These are phyloP conservation scores for Metschnikowia vanudenii DNA, from an alignment of 805 yeast species.

Conservation along the genomic window DNA sequence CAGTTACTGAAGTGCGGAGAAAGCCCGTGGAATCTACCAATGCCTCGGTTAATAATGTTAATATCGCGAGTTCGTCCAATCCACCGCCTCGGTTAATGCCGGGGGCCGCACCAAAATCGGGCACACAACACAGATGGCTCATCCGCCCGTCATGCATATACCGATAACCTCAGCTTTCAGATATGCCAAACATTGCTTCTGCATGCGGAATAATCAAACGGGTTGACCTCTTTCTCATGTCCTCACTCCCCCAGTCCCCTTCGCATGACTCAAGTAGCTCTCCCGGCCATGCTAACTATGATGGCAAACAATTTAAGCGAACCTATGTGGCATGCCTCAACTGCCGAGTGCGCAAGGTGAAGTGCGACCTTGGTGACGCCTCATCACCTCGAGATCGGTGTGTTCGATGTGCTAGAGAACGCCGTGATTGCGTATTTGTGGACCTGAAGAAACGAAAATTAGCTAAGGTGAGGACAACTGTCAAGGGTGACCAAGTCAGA, in stretches of 20 bases:
- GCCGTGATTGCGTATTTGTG: constrained; percentile 73
- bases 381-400: constrained; percentile 76
- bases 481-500: neutral
- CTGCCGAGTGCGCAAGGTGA: constrained; percentile 80
- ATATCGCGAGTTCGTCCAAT: too few species aligned
- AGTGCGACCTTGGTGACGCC: constrained; percentile 80
- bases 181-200: too few species aligned
- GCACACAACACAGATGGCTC: too few species aligned
- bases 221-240: neutral
- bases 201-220: too few species aligned
- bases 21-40: too few species aligned
- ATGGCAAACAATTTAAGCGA: constrained; percentile 46
- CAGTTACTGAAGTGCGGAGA: too few species aligned
- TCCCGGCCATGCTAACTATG: neutral
- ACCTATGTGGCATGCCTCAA: constrained; percentile 81
- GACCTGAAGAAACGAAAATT: constrained; percentile 26
- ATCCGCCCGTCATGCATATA: too few species aligned
- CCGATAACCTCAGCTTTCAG: too few species aligned
- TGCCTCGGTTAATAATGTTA: too few species aligned
- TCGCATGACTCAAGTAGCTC: neutral
- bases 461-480: constrained; percentile 2
- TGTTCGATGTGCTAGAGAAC: constrained; percentile 77
- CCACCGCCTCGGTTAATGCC: too few species aligned
- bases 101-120: too few species aligned
- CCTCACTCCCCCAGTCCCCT: neutral